phyloP scores from a whole-genome alignment of 2,329 filamentous ascomycete genomes.

The Talaromyces atroroseus region DNA sequence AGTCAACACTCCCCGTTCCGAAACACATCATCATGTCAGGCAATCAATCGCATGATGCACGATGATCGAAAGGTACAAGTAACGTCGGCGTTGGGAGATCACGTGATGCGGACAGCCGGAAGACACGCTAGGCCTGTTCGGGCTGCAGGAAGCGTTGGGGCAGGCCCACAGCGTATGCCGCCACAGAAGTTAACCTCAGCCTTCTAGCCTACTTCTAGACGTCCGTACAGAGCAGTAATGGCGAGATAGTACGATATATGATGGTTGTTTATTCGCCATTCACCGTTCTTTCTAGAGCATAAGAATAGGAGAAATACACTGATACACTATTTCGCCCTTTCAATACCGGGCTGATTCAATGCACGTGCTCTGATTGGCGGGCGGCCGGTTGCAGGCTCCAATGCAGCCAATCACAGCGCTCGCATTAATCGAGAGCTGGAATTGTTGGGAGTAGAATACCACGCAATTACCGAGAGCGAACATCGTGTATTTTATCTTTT shows the following conservation, averaged over 20 bases:
- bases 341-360: neutral
- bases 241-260: no score
- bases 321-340: neutral
- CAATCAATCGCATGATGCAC: no score
- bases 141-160: constrained; percentile 6
- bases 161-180: neutral
- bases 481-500: neutral
- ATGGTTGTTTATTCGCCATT: no score
- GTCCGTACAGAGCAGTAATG: no score
- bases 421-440: neutral
- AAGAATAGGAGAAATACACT: no score
- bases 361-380: neutral
- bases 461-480: neutral
- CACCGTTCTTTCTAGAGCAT: no score
- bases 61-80: no score
- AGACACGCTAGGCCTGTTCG: neutral
- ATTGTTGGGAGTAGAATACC: constrained; percentile 5
- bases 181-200: no score
- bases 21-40: no score
- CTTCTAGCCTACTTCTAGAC: neutral
- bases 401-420: neutral
- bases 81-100: neutral
- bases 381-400: neutral
- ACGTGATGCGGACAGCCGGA: neutral
- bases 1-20: no score